These are phyloP conservation scores for Fraxinus anomala DNA, from an alignment of 257 asterid genomes.

Conservation along the genomic window DNA sequence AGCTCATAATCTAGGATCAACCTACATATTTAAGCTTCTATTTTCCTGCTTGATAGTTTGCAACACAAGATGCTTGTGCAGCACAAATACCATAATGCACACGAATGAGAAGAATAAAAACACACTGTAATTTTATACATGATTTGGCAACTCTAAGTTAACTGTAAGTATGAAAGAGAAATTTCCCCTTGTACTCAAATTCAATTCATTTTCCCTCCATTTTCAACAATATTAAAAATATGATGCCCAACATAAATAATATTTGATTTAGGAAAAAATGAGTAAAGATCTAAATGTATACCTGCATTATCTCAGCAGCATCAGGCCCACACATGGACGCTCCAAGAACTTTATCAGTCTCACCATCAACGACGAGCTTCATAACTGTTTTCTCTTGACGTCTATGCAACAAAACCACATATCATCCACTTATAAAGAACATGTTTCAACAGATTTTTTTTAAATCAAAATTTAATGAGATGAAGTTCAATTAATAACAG, in stretches of 20 bases:
- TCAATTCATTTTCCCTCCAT: not conserved
- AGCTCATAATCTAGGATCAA: not conserved
- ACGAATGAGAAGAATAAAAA: too few species aligned
- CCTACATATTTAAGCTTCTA: not conserved
- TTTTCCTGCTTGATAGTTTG: too few species aligned
- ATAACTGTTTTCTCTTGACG: conserved; percentile 86
- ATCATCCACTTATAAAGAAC: conserved; percentile 1
- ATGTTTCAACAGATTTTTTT: too few species aligned
- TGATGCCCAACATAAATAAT: not conserved
- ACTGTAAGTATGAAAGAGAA: not conserved
- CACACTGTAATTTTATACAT: conserved; percentile 1
- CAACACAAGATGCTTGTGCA: too few species aligned
- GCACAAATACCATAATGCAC: too few species aligned
- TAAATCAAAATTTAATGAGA: too few species aligned
- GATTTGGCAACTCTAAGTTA: not conserved
- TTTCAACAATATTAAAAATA: not conserved
- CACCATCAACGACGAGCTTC: conserved; percentile 88
- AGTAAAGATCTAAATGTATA: conserved; percentile 13
- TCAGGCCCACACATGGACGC: conserved; percentile 99
- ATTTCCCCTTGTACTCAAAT: not conserved
- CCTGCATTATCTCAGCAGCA: conserved; percentile 97
- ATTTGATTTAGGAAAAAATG: not conserved
- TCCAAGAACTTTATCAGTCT: conserved; percentile 90
- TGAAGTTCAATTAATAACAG: not conserved
- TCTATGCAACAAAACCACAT: conserved; percentile 35